A percentile compares a stretch with the other conserved stretches of the same genome.
Conservation (phyloP, 73 alveolate species). For the Symbiodinium natans region DNA sequence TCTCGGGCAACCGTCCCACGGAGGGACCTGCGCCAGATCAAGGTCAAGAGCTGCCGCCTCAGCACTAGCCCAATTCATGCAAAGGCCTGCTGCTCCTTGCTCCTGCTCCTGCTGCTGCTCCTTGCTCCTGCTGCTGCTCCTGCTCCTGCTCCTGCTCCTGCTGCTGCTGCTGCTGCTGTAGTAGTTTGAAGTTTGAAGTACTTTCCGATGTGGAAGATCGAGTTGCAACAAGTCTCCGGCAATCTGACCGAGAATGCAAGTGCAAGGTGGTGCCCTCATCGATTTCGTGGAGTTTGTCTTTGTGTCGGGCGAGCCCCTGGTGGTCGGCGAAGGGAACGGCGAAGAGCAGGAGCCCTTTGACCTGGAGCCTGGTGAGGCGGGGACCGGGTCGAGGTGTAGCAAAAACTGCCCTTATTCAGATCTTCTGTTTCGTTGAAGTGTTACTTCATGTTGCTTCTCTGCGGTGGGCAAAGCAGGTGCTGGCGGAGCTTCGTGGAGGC, state of each 20-base stretch:
- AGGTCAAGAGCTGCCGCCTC: slow-evolving; percentile 20
- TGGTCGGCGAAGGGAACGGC: slow-evolving; percentile 66
- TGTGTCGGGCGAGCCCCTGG: slow-evolving; percentile 15
- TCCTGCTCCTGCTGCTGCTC: no score
- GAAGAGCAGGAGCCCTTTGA: slow-evolving; percentile 71
- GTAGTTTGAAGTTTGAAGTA: no score
- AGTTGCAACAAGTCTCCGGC: no score
- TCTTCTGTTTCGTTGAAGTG: no score
- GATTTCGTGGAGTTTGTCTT: slow-evolving; percentile 63
- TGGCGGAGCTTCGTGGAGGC: slow-evolving; percentile 41
- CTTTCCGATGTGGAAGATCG: no score
- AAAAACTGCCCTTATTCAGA: no score
- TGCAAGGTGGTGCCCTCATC: slow-evolving; percentile 58
- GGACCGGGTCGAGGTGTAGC: background rate
- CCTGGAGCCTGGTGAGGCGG: slow-evolving; percentile 67
- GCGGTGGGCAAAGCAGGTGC: no score
- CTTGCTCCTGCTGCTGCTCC: no score
- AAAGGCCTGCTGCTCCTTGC: no score
- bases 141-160: no score
- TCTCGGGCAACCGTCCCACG: background rate
- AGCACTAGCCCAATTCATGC: background rate
- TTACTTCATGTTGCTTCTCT: no score
- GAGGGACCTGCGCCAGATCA: slow-evolving; percentile 20
- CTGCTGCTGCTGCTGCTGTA: no score
- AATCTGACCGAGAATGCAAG: background rate